Conservation (phyloP, 768 basidiomycete genomes). For the Saitozyma sp. region DNA sequence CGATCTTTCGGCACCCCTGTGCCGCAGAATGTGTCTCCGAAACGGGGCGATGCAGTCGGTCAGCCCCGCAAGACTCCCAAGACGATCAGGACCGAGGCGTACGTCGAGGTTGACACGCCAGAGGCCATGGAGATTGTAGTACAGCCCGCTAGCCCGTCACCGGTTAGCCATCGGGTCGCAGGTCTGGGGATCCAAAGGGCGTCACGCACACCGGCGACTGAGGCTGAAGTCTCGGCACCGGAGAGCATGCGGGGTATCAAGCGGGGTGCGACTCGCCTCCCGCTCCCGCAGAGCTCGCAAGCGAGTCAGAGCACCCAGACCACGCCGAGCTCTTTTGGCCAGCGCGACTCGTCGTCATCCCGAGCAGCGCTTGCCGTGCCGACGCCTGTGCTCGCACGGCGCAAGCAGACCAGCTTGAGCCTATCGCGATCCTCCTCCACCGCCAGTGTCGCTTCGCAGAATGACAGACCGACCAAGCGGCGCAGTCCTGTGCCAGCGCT, state of each 20-base stretch:
- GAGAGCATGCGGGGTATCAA: slow-evolving; percentile 31
- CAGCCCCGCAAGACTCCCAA: slow-evolving; percentile 41
- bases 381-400: slow-evolving; percentile 3
- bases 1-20: too few species aligned
- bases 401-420: slow-evolving; percentile 12
- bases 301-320: too few species aligned
- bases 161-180: neutral
- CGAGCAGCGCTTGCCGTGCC: neutral
- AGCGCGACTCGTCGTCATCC: neutral
- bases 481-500: neutral
- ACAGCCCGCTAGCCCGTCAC: neutral
- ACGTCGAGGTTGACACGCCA: neutral
- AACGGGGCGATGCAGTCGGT: slow-evolving; percentile 38
- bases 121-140: too few species aligned
- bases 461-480: slow-evolving; percentile 34
- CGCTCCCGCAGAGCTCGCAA: neutral
- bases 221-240: neutral
- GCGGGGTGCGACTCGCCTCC: slow-evolving; percentile 20
- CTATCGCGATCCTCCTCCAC: slow-evolving; percentile 17
- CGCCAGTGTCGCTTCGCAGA: slow-evolving; percentile 17
- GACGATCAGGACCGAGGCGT: too few species aligned
- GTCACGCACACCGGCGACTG: too few species aligned
- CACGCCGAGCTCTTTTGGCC: too few species aligned
- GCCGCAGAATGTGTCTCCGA: neutral
- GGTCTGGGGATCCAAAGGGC: neutral